Evolutionary conservation across 2,329 filamentous ascomycete genomes (phyloP), one percentile per base, ranked within the genome.

Genomic region (Trichocomaceae sp.): DNA sequence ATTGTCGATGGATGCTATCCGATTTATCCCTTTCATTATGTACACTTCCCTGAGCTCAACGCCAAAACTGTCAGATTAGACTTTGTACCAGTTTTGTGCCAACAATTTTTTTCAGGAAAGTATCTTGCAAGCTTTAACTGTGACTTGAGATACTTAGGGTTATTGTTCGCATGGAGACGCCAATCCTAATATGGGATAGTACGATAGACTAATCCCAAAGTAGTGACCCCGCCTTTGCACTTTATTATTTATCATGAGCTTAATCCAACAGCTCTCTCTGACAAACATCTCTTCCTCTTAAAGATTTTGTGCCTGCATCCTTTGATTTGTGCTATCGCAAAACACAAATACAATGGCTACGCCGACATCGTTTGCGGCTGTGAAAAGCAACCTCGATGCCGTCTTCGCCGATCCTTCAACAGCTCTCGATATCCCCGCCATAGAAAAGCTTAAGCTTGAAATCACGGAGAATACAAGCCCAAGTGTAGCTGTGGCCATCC

Each of bases 401-500:
- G 67, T 81, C 47, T 67, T 73, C 17, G 60, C 64, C 33, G 72
- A 78, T 45, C 74, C 78, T 12, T 67, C 74, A 5, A 75, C 67
- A 2, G 58, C 70, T 15, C 68, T 82, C 8, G 74, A 82, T 60
- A 63, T 70, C 47, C 65, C 74, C 17, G 69, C 80, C 12, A 70
- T 83, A 52, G 79, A 81, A 46, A 74, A 75, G 61, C 72, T 78
- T 55, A 75, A 76, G 60, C 68, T 79, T 29, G 73, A 73, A 63
- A 65, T 73, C 23, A 65, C 68, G 13, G 65, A 68, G 52, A 62
- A 57, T 33, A 71, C 67, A n/a, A 68, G 69, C 50, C 64, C 61
- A 13, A 59, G 59, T 39, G 64, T 76, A 42, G 66, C 75, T 52
- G 67, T 69, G 45, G 59, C 70, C 37, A 67, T 74, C 44, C 65